Conservation (phyloP, 108 stramenopile genomes). For the Thalassiosira profunda region DNA sequence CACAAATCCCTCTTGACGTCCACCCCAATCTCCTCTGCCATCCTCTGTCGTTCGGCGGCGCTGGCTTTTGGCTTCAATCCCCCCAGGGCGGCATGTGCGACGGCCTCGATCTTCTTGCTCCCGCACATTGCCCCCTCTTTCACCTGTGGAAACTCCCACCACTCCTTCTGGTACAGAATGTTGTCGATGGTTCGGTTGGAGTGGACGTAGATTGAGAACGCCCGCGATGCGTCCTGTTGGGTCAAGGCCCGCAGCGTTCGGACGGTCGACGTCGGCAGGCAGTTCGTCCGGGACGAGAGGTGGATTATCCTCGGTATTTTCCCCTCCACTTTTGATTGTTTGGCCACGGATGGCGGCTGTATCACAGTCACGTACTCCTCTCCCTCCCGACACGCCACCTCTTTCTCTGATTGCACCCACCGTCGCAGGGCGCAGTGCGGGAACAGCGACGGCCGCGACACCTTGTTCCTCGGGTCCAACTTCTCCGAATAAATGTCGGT, state of each 20-base stretch:
- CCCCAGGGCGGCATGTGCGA: background rate
- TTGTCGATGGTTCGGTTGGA: constrained; percentile 7
- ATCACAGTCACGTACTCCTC: constrained; percentile 13
- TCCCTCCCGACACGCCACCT: background rate
- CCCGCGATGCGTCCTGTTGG: background rate
- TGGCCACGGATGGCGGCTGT: background rate
- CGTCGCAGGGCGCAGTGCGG: constrained; percentile 13
- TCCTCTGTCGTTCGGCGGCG: background rate
- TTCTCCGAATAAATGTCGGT: background rate
- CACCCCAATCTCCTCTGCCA: constrained; percentile 5
- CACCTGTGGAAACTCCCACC: constrained; percentile 18
- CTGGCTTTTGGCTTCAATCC: background rate
- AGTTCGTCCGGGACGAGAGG: constrained; percentile 12
- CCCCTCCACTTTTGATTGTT: background rate
- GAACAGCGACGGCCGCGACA: background rate
- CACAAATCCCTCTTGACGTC: constrained; percentile 54
- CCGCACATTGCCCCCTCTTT: constrained; percentile 20
- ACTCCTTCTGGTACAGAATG: background rate
- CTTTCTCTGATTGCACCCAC: background rate
- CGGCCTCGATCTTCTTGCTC: background rate
- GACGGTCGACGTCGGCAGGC: constrained; percentile 5
- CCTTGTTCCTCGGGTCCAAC: constrained; percentile 9
- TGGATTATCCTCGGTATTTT: constrained; percentile 25
- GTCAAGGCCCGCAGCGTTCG: constrained; percentile 1
- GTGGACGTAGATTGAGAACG: constrained; percentile 23